Evolutionary conservation across 1,284 basidiomycete species (phyloP).

Genomic region (Puccinia hordei): DNA sequence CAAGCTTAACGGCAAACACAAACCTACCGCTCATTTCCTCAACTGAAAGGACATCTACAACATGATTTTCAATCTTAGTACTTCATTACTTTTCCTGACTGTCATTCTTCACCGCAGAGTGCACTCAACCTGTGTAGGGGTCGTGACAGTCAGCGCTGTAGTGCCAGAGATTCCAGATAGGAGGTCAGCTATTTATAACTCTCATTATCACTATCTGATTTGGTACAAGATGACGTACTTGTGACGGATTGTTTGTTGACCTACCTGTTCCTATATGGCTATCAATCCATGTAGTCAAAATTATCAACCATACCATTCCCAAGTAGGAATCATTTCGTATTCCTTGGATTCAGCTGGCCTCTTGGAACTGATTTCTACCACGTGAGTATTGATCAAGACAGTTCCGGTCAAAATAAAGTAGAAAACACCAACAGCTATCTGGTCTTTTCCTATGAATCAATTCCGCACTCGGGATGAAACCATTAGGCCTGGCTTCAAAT

Average conservation of each 20-base stretch:
- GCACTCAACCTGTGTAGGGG: not conserved
- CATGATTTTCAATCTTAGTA: not conserved
- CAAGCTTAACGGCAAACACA: too few species aligned
- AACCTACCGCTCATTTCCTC: too few species aligned
- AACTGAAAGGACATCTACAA: too few species aligned
- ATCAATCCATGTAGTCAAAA: not conserved
- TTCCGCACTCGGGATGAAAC: too few species aligned
- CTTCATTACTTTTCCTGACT: not conserved
- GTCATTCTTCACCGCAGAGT: not conserved
- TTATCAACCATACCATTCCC: not conserved
- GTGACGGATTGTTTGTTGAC: not conserved
- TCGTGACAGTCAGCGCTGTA: not conserved
- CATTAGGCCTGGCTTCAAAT: conserved; percentile 12
- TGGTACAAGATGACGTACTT: not conserved
- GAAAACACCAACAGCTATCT: not conserved
- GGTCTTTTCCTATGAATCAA: not conserved
- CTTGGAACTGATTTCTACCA: conserved; percentile 21
- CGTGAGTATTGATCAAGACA: not conserved
- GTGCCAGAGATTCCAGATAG: conserved; percentile 18
- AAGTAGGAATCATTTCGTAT: conserved; percentile 28
- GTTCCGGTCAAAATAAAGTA: not conserved
- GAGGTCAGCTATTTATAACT: not conserved
- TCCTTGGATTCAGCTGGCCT: conserved; percentile 12
- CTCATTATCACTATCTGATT: not conserved
- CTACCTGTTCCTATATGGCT: not conserved